Evolutionary conservation across 2,329 filamentous ascomycete genomes (phyloP).

Genomic region (Dichotomopilus funicola): DNA sequence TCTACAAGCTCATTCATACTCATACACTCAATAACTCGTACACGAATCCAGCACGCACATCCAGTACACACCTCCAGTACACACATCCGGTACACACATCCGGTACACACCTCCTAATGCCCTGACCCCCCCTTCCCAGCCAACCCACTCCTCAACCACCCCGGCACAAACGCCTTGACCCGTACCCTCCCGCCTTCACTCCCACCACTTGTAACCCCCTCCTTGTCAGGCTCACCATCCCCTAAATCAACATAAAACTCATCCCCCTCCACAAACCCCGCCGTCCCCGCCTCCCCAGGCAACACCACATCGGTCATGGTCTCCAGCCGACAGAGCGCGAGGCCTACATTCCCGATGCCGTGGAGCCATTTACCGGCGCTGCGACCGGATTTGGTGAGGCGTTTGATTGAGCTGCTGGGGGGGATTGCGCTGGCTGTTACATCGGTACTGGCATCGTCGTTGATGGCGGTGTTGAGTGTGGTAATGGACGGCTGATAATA

Average conservation of each 20-base stretch:
- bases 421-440: conserved; percentile 34
- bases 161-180: conserved; percentile 77
- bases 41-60: too few relatives aligned
- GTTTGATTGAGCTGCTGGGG: conserved; percentile 43
- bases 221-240: conserved; percentile 53
- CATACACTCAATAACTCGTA: too few relatives aligned
- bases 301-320: conserved; percentile 78
- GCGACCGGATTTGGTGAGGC: conserved; percentile 53
- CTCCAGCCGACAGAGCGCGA: conserved; percentile 81
- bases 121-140: neutral
- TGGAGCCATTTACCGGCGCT: conserved; percentile 74
- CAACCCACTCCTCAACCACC: conserved; percentile 54
- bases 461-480: too few relatives aligned
- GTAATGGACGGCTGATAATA: too few relatives aligned
- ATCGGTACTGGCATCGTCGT: neutral
- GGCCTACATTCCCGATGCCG: conserved; percentile 76
- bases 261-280: conserved; percentile 41
- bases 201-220: conserved; percentile 45
- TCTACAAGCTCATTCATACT: too few relatives aligned
- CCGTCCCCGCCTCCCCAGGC: conserved; percentile 32
- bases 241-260: conserved; percentile 48
- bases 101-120: too few relatives aligned
- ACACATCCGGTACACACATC: too few relatives aligned
- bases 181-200: conserved; percentile 39
- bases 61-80: too few relatives aligned